Conservation (phyloP, 768 basidiomycete genomes). For the Strobilomyces echinocephalus region DNA sequence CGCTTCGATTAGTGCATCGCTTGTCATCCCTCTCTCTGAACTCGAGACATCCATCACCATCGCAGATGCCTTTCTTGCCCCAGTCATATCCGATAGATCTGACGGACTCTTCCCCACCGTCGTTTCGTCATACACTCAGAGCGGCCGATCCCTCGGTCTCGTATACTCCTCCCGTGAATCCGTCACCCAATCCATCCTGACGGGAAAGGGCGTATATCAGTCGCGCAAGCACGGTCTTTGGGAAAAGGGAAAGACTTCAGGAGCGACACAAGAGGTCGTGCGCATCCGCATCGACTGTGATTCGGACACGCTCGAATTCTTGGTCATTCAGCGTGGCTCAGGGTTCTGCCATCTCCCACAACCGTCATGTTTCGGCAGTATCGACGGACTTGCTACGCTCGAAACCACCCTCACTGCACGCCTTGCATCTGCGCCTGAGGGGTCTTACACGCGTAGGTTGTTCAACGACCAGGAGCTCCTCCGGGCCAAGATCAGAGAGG, state of each 20-base stretch:
- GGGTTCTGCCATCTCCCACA: conserved; percentile 94
- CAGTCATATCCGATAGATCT: conserved; percentile 76
- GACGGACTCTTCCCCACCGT: conserved; percentile 94
- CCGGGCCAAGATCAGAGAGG: conserved; percentile 93
- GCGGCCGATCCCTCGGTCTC: conserved; percentile 77
- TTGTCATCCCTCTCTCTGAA: conserved; percentile 68
- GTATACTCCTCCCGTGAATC: conserved; percentile 93
- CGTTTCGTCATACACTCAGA: conserved; percentile 64
- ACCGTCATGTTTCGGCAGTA: conserved; percentile 83
- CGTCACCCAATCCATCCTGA: conserved; percentile 77
- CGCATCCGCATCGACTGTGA: conserved; percentile 89
- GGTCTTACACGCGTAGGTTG: conserved; percentile 86
- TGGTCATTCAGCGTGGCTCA: conserved; percentile 80
- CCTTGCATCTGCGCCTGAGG: conserved; percentile 71
- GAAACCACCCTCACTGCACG: conserved; percentile 75
- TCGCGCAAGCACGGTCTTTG: conserved; percentile 94
- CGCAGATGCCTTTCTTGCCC: conserved; percentile 81
- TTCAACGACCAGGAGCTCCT: conserved; percentile 81
- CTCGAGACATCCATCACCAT: conserved; percentile 64
- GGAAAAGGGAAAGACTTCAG: conserved; percentile 96
- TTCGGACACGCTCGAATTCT: conserved; percentile 85
- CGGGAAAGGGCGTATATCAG: conserved; percentile 92
- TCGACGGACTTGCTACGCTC: conserved; percentile 73
- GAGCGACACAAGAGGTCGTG: conserved; percentile 84
- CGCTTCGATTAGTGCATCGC: conserved; percentile 51